These are phyloP conservation scores for Penicillium sp. DNA, from an alignment of 2,329 filamentous ascomycete genomes.

Conservation along the genomic window DNA sequence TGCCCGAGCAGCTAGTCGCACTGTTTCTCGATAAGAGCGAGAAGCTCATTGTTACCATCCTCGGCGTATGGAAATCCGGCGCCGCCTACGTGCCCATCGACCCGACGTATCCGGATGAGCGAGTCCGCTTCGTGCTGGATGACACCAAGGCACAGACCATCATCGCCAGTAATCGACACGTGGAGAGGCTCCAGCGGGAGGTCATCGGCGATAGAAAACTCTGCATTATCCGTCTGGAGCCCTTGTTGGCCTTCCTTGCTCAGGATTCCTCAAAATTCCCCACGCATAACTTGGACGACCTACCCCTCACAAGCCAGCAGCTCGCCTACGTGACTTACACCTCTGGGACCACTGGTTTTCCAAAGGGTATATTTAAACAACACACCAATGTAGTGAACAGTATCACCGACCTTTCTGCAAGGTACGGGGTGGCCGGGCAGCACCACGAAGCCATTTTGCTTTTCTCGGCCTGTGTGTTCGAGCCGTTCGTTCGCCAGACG, in stretches of 20 bases:
- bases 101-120: background rate
- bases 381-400: background rate
- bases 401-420: background rate
- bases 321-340: background rate
- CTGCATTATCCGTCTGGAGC: background rate
- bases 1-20: background rate
- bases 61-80: background rate
- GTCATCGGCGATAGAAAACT: background rate
- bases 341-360: background rate
- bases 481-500: background rate
- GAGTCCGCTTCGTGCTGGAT: background rate
- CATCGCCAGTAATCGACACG: background rate
- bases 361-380: background rate
- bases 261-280: background rate
- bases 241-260: background rate
- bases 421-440: background rate
- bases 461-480: background rate
- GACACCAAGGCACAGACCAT: background rate
- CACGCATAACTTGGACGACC: background rate
- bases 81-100: background rate
- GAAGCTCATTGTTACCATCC: background rate
- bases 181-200: background rate
- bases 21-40: background rate
- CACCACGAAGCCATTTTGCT: background rate
- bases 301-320: background rate